A percentile compares a stretch with the other conserved stretches of the same genome.
Conservation (phyloP, 495 filamentous ascomycete genomes). For the Physcia stellaris region DNA sequence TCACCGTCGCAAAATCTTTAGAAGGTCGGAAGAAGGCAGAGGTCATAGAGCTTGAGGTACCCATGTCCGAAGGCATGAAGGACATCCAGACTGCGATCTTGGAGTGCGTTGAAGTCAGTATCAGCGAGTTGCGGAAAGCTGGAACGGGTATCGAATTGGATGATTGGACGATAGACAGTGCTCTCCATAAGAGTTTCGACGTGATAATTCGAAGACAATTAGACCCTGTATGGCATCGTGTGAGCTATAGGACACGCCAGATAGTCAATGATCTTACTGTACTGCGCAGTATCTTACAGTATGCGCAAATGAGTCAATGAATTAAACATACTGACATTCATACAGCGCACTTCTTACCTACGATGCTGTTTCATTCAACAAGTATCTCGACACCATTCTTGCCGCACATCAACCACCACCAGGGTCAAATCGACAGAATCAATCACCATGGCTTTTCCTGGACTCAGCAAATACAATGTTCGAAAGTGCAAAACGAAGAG, state of each 20-base stretch:
- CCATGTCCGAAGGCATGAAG: constrained; percentile 88
- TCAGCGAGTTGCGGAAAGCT: constrained; percentile 77
- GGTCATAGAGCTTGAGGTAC: constrained; percentile 92
- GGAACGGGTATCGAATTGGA: constrained; percentile 90
- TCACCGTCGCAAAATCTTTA: constrained; percentile 72
- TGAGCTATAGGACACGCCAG: constrained; percentile 87
- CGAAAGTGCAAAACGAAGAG: constrained; percentile 73
- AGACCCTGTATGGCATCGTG: constrained; percentile 93
- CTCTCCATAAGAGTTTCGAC: constrained; percentile 86
- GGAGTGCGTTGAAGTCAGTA: constrained; percentile 91
- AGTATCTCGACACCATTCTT: constrained; percentile 87
- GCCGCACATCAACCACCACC: constrained; percentile 81
- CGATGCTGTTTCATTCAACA: constrained; percentile 82
- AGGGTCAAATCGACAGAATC: constrained; percentile 72
- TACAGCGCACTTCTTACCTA: constrained; percentile 58
- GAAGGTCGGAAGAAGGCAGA: constrained; percentile 89
- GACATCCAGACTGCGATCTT: constrained; percentile 89
- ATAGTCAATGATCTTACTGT: constrained; percentile 82
- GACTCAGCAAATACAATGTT: constrained; percentile 94
- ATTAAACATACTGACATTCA: constrained; percentile 12
- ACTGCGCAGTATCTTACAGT: constrained; percentile 76
- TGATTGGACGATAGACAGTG: constrained; percentile 94
- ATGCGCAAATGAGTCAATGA: constrained; percentile 12
- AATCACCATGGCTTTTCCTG: constrained; percentile 92
- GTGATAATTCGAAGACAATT: constrained; percentile 76